Base-by-base conservation (phyloP, 1,284 basidiomycete species). In the Ceratobasidium sp. region DNA sequence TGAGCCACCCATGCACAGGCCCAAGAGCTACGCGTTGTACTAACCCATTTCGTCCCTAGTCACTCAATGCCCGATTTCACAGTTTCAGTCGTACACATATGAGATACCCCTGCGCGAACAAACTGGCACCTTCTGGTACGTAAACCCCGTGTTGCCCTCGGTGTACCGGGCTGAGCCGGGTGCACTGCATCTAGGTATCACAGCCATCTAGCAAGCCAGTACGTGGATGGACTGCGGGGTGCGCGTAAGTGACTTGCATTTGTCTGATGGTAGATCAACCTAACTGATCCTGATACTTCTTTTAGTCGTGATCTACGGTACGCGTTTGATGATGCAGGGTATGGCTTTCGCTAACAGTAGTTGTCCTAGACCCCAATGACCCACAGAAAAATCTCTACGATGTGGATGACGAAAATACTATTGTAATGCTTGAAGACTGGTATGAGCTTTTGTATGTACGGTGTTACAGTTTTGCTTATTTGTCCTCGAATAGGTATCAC, bases 121-220 rank as follows among this genome's bases (percentile, higher is more conserved):
- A 33, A 71, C 69, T 28, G 69, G 69, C 30, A 71, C 69, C 1
- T 56, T 71, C 25, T 71, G 69, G 69, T 71, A 70, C n/a, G 54
- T 58, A 42, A 48, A 61, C 28, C 42, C 38, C 8, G n/a, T 53
- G 8, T 25, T 9, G 11, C 12, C 6, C 36, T 48, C 18, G 21
- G 46, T 16, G 9, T 11, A 33, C 16, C 53, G 40, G 64, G 30
- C 36, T 42, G 3, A 42, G n/a, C 44, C 51, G 21, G 23, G 11
- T 16, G 51, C 21, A 46, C 51, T 21, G 51, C 49, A 33, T 59
- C 18, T 28, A 70, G 66, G 66, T 70, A 71, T 56, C 69, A 71
- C 42, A 42, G 44, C 44, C 69, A 71, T 51, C 48, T 71, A 18
- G 25, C 69, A 2, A 71, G 69, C n/a, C 69, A 71, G 23, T 71